Evolutionary conservation across 139 green algal genomes (phyloP), one percentile per base, ranked within the genome.

Genomic region (Chlorella sp.): DNA sequence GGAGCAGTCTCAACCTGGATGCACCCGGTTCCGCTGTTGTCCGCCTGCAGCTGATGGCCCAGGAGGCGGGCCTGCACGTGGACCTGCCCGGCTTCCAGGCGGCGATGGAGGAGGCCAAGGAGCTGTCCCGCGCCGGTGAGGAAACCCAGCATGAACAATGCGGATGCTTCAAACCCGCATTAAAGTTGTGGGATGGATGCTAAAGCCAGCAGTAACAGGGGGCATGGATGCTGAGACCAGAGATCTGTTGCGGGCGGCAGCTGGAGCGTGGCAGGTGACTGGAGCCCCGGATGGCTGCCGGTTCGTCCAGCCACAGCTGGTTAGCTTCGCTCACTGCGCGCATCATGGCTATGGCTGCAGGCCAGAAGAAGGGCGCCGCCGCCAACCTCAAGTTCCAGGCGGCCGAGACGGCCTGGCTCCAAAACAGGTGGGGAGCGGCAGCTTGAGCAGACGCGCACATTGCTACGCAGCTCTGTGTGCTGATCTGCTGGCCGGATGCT

Each of bases 21-120:
- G n/a, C n/a, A 16, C 56, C 56, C 30, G 26, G 16, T 82, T 28
- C 40, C 56, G 20, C 0, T 5, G 44, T 80, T 79, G 30, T 36
- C 30, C 28, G 0, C 28, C 41, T 83, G 79, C 88, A 98, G 93
- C 91, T 99, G 36, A 98, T 98, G 96, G 95, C 95, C 28, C 95
- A 99, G 88, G 96, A 99, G 91, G 85, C 90, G 43, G 94, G 93
- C 40, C 82, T 99, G 84, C 83, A 65, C 16, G 95, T 99, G 28
- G 95, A 98, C 90, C 94, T 93, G 90, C 84, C 85, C 32, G 93
- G 91, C 28, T 94, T 92, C 73, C 67, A 93, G 34, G 48, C 81
- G 0, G 94, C 92, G n/a, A 94, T 99, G 92, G 90, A 93, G n/a
- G 93, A 95, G 48, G 94, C 96, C 41, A 86, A 93, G 28, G 91